Evolutionary conservation across 1,284 basidiomycete genomes (phyloP), one percentile per base, ranked within the genome.

Genomic region (Pseudomicrostroma phylloplanum): DNA sequence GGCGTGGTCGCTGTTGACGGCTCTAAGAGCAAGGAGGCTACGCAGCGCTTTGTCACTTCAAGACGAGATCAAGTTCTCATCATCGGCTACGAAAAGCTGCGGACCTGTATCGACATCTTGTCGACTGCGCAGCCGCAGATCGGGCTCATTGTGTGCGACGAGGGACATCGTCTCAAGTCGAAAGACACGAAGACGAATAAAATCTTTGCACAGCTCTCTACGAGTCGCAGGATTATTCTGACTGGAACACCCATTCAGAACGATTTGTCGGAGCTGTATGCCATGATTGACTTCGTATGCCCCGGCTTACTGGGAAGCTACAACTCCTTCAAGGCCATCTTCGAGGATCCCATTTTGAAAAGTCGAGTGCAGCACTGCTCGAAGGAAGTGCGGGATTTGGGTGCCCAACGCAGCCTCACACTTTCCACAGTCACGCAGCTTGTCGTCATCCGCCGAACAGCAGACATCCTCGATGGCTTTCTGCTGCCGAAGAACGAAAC

Each of bases 201-300:
- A 58, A 90, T 92, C 86, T 94, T 97, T 75, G 87, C 90, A 65
- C 84, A 85, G 15, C 82, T 99, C 43, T 83, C 82, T 59, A 91
- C 90, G 1, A 84, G 84, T 4, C 83, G 90, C 25, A 83, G 91
- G 51, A 61, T 81, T 78, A 94, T 98, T 58, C 83, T 99, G 2
- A 94, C 93, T 0, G 96, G 96, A 19, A 99, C 96, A 1, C 96
- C 96, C 0, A 91, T 98, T 49, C 75, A 98, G 80, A 98, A 99
- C 79, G 91, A 97, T 77, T 82, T 99, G 19, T 84, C 88, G 62
- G 96, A 99, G 79, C 96, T 96, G 76, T 93, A 93, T 80, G 86
- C 92, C 4, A 97, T 97, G 92, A 86, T 90, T 53, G 88, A 96
- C 67, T 98, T 97, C 77, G 91, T 91, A 75, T 94, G 93, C 78